phyloP scores from a whole-genome alignment of 305 asterid species.

The Nicotiana rustica region DNA sequence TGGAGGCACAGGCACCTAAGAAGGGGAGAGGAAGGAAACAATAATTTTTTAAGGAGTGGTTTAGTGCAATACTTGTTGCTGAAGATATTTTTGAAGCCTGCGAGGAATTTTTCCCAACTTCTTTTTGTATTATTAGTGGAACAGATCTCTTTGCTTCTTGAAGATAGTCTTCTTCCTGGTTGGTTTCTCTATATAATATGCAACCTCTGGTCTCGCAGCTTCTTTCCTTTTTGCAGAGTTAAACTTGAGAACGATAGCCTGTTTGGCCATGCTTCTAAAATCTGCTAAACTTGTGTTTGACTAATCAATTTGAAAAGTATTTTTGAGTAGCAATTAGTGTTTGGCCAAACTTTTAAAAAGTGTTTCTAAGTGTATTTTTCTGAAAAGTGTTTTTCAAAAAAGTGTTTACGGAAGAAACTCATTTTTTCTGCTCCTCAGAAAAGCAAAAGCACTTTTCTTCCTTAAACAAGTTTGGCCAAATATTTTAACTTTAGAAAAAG shows the following conservation, averaged over 20 bases:
- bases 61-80: conserved; percentile 7
- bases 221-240: background rate
- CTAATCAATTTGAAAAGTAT: too few species aligned
- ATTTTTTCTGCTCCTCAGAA: too few species aligned
- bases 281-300: too few species aligned
- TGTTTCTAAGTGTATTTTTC: too few species aligned
- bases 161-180: background rate
- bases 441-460: too few species aligned
- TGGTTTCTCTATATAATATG: background rate
- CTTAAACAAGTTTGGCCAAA: too few species aligned
- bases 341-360: too few species aligned
- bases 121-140: background rate
- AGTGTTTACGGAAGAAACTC: too few species aligned
- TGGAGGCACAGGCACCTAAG: conserved; percentile 72
- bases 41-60: conserved; percentile 34
- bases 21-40: conserved; percentile 91
- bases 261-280: too few species aligned
- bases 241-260: background rate
- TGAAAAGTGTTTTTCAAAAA: too few species aligned
- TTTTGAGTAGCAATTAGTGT: too few species aligned
- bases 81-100: conserved; percentile 25
- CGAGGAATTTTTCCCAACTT: background rate
- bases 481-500: too few species aligned
- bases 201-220: background rate
- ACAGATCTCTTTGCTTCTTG: background rate